These are phyloP conservation scores for Meyerozyma carpophila DNA, from an alignment of 1,139 yeast genomes.

Conservation along the genomic window DNA sequence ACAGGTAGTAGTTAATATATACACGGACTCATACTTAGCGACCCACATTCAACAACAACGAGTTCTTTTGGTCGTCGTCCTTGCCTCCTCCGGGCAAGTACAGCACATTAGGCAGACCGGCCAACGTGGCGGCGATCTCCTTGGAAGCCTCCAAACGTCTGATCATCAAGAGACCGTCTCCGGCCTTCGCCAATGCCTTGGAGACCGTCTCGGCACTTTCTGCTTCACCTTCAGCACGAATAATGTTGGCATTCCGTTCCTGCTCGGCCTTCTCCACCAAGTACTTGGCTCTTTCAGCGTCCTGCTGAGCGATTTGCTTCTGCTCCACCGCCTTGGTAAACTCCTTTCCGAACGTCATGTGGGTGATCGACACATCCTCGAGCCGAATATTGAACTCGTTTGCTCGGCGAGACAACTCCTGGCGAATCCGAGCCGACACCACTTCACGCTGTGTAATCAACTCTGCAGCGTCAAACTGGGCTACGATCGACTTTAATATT, in stretches of 20 bases:
- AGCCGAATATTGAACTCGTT: slow-evolving; percentile 82
- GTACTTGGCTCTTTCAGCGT: slow-evolving; percentile 94
- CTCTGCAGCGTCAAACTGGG: slow-evolving; percentile 98
- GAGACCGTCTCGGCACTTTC: slow-evolving; percentile 96
- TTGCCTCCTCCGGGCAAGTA: slow-evolving; percentile 70
- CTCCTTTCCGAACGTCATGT: slow-evolving; percentile 94
- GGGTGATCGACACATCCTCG: slow-evolving; percentile 97
- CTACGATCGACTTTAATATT: slow-evolving; percentile 90
- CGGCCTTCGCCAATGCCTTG: slow-evolving; percentile 88
- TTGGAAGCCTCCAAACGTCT: slow-evolving; percentile 96
- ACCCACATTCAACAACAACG: slow-evolving; percentile 39
- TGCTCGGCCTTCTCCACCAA: slow-evolving; percentile 97
- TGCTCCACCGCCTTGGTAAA: slow-evolving; percentile 98
- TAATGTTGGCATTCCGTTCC: slow-evolving; percentile 90
- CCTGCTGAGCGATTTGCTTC: slow-evolving; percentile 99
- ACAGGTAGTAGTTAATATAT: not conserved
- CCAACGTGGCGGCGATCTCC: slow-evolving; percentile 87
- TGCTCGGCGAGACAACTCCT: slow-evolving; percentile 81
- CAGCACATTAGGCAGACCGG: slow-evolving; percentile 81
- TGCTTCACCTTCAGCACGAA: slow-evolving; percentile 99
- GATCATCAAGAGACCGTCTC: slow-evolving; percentile 91
- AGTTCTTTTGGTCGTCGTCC: slow-evolving; percentile 25
- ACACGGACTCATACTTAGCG: slow-evolving; percentile 14
- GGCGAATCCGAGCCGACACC: slow-evolving; percentile 84
- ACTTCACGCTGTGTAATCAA: slow-evolving; percentile 95